phyloP scores from a whole-genome alignment of 2,329 filamentous ascomycete species.

The Fusarium foetens region DNA sequence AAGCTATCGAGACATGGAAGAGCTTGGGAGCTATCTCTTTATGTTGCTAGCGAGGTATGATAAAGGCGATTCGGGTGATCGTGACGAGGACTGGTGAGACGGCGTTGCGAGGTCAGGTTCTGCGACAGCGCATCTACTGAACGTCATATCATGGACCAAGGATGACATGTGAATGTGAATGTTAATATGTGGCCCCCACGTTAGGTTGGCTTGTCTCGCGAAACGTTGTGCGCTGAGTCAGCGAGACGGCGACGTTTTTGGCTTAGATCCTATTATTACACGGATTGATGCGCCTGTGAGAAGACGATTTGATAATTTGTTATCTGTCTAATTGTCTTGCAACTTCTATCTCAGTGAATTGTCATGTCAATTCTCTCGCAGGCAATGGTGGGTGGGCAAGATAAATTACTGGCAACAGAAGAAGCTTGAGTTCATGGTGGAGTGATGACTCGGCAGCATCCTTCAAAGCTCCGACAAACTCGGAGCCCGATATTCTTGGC shows the following conservation, averaged over 20 bases:
- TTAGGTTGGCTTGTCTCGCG: conserved; percentile 4
- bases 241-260: background rate
- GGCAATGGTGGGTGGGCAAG: background rate
- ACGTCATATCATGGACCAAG: conserved; percentile 25
- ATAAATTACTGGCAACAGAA: background rate
- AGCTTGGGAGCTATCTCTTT: conserved; percentile 8
- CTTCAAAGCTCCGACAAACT: background rate
- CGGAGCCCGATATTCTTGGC: background rate
- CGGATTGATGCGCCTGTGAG: background rate
- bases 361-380: background rate
- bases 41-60: background rate
- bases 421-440: background rate
- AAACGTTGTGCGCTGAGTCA: conserved; percentile 19
- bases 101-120: conserved; percentile 27
- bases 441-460: background rate
- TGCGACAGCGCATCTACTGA: conserved; percentile 36
- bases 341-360: background rate
- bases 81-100: conserved; percentile 10
- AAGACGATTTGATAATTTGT: background rate
- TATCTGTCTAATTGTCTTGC: background rate
- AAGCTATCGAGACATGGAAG: conserved; percentile 41
- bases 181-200: conserved; percentile 26
- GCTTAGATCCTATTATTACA: background rate
- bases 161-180: conserved; percentile 38
- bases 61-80: conserved; percentile 4